A percentile compares a stretch with the other conserved stretches of the same genome.
These are phyloP conservation scores for Aspergillus carbonarius DNA, from an alignment of 2,329 filamentous ascomycete species.

Conservation along the genomic window DNA sequence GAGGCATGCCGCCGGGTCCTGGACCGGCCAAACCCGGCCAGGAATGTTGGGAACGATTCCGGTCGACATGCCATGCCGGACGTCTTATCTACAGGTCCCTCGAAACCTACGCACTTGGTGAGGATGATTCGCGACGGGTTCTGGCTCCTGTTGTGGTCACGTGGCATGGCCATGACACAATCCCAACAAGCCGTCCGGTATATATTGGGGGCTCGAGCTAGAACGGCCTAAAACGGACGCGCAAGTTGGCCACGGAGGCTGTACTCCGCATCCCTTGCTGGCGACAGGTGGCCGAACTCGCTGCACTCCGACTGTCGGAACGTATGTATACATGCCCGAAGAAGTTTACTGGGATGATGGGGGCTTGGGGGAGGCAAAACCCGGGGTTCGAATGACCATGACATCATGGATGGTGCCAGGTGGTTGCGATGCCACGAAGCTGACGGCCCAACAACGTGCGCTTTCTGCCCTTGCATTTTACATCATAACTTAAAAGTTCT, in stretches of 20 bases:
- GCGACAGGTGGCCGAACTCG: background rate
- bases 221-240: background rate
- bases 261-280: background rate
- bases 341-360: background rate
- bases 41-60: background rate
- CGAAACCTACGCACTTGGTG: background rate
- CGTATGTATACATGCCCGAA: constrained; percentile 1
- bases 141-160: background rate
- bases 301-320: background rate
- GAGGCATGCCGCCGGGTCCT: background rate
- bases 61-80: background rate
- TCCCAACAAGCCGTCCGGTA: background rate
- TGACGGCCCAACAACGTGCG: background rate
- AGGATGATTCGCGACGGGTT: background rate
- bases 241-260: background rate
- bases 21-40: background rate
- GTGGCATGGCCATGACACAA: background rate
- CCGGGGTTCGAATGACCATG: background rate
- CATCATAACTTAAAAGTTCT: background rate
- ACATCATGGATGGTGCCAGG: background rate
- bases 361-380: background rate
- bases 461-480: background rate
- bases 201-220: background rate
- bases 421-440: background rate
- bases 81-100: background rate